Conservation (phyloP, 345 rosid genomes). For the Firmiana major region DNA sequence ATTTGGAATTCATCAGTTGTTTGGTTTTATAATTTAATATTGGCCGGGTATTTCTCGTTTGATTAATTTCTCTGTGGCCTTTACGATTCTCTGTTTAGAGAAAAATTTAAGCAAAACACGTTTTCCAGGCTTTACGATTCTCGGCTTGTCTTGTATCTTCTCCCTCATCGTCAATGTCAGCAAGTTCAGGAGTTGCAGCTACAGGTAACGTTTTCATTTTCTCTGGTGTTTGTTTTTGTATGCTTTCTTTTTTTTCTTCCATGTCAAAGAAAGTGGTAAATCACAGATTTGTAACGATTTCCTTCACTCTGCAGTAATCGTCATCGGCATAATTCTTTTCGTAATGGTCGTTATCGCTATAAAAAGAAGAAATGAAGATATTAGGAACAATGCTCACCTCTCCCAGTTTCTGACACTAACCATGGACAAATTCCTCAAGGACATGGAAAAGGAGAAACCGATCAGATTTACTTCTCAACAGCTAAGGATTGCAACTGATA, state of each 20-base stretch:
- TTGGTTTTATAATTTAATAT: too few species aligned
- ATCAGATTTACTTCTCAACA: constrained; percentile 27
- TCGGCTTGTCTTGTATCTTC: background rate
- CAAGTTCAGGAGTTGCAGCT: background rate
- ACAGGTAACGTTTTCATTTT: background rate
- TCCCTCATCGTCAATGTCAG: background rate
- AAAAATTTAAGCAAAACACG: too few species aligned
- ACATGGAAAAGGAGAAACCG: constrained; percentile 23
- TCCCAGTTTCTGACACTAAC: background rate
- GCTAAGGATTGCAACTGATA: constrained; percentile 10
- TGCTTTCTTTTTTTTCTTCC: background rate
- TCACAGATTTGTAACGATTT: background rate
- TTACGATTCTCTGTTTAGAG: too few species aligned
- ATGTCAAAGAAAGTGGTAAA: background rate
- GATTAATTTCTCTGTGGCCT: too few species aligned
- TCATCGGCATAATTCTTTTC: background rate
- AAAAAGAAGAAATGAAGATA: background rate
- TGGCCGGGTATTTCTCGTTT: too few species aligned
- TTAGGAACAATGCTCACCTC: background rate
- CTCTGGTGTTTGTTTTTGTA: background rate
- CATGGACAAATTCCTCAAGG: constrained; percentile 22
- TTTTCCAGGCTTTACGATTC: too few species aligned
- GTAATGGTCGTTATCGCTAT: background rate
- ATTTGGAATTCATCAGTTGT: too few species aligned
- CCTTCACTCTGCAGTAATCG: background rate